Base-by-base conservation (phyloP, 2,329 filamentous ascomycete species). In the Penicillium hordei region DNA sequence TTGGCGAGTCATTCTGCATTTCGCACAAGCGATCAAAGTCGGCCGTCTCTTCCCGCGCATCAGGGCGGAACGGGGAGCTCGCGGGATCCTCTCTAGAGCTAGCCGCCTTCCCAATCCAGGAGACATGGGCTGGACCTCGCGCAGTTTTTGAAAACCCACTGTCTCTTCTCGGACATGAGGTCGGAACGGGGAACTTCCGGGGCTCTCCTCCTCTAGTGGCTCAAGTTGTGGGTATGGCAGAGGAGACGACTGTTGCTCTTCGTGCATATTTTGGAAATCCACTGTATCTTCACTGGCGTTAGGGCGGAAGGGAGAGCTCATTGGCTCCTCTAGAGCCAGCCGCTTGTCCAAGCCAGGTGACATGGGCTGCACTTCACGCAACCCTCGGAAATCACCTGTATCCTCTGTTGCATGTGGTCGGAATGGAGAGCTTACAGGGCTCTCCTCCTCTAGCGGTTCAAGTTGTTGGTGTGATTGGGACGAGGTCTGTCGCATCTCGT, bases 271-370 rank as follows among this genome's bases (percentile, higher is more conserved):
- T n/a, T 60, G 62, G 39, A 70, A 58, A 55, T 73, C 70, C 5
- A 69, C 70, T 1, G 71, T 72, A 31, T 70, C 68, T 38, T 74
- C 71, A 33, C 63, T 59, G 4, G 55, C 68, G 23, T 72, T 63
- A 5, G 63, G 63, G 21, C 72, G 70, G 57, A 77, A 77, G 0
- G 75, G 75, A 0, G 75, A 77, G 52, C 74, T 77, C 9, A 69
- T 70, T 4, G 67, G 65, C n/a, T 66, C 57, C 10, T 63, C 61
- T 6, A 56, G 21, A 7, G 48, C 59, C 38, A 67, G 52, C 9
- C 64, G 58, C 36, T 54, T 61, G 13, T 57, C 57, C 46, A 67
- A 43, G 1, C 66, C 65, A 6, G 64, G 50, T 2, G 61, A 63
- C 54, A 63, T 49, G 0, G 50, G 56, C 5, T 65, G 56, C 17